Evolutionary conservation across 140 eudicot genomes (phyloP).

Genomic region (Erigeron philadelphicus): DNA sequence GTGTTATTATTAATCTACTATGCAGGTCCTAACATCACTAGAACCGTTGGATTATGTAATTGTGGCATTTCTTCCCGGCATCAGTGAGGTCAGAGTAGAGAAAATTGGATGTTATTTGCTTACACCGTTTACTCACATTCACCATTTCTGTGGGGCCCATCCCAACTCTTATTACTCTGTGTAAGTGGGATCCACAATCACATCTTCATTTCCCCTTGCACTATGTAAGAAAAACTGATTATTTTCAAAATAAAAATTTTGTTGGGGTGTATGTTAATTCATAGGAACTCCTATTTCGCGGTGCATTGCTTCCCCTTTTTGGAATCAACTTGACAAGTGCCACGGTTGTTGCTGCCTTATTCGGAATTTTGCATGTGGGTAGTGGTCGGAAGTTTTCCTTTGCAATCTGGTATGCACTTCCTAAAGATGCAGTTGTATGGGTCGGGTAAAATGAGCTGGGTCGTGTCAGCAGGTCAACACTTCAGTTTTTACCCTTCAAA

Average conservation of each 20-base stretch:
- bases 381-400: constrained; percentile 80
- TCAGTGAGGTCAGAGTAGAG: constrained; percentile 63
- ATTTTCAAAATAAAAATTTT: background rate
- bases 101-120: constrained; percentile 1
- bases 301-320: constrained; percentile 72
- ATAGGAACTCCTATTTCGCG: constrained; percentile 87
- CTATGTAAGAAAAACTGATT: constrained; percentile 2
- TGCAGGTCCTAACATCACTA: constrained; percentile 79
- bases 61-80: constrained; percentile 85
- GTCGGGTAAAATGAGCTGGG: background rate
- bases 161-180: background rate
- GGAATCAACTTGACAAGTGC: constrained; percentile 65
- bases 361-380: constrained; percentile 80
- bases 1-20: background rate
- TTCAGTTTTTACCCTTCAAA: background rate
- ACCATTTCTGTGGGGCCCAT: constrained; percentile 24
- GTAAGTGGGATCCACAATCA: constrained; percentile 18
- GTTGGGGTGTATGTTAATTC: constrained; percentile 11
- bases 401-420: constrained; percentile 61
- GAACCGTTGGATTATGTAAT: constrained; percentile 64
- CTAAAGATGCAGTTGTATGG: background rate
- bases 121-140: constrained; percentile 1
- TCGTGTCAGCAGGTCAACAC: background rate
- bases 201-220: constrained; percentile 11
- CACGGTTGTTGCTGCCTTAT: constrained; percentile 58